Evolutionary conservation across 257 asterid species (phyloP), one percentile per base, ranked within the genome.

Genomic region (Gentiana dahurica): DNA sequence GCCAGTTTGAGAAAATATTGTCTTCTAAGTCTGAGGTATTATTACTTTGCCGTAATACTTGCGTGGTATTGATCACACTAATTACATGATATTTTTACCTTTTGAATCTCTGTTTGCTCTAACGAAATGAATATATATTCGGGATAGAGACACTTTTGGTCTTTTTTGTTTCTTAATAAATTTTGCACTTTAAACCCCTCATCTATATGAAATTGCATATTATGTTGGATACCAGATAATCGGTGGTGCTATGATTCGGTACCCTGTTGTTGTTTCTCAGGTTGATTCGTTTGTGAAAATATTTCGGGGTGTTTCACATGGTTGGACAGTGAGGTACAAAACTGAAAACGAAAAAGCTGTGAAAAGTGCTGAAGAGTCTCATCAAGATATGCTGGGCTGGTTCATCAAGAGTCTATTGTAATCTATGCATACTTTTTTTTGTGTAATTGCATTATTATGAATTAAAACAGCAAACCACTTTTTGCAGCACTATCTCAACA

Each of bases 301-400:
- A 47, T 83, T 72, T 62, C 77, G 75, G 3, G 75, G 81, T 6
- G 77, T 68, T 13, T 55, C 63, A 4, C 93, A 83, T 35, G 93
- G 89, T 33, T 78, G 88, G 88, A 72, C 82, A 0, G 64, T 73
- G 64, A 72, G 86, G 74, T 81, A 84, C 73, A 64, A 79, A 12
- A 51, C 6, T 45, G 75, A 69, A 32, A 76, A 79, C 11, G 74
- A 66, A 55, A 62, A 66, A 50, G 87, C 68, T 38, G 84, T 74
- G 60, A 73, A 68, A 64, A 55, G 67, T 58, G 84, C 87, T 32
- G 79, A 81, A 64, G 83, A 84, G 66, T 75, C 89, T 3, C 81
- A 73, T 8, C 54, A 39, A 12, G 77, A 81, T 53, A 58, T 77
- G 84, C 55, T 81, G 57, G 50, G 68, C 39, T 79, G 87, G 89